A percentile compares a stretch with the other conserved stretches of the same genome.
Evolutionary conservation across 1,139 yeast species (phyloP).

Genomic region (Yamadazyma songkhlaensis): DNA sequence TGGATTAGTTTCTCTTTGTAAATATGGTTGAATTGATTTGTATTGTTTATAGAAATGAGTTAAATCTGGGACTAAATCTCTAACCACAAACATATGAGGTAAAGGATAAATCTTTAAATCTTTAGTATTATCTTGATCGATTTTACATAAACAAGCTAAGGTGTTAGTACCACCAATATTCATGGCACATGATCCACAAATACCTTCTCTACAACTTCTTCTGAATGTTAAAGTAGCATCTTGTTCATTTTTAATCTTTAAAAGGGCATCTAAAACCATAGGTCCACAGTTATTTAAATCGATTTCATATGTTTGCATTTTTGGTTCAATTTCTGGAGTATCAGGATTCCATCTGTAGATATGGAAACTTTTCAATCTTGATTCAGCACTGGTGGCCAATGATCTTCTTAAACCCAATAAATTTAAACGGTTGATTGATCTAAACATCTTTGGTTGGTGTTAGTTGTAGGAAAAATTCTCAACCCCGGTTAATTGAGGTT

Average conservation of each 20-base stretch:
- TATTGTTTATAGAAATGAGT: constrained; percentile 98
- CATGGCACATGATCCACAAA: constrained; percentile 99
- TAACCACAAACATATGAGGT: constrained; percentile 97
- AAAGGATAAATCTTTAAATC: constrained; percentile 90
- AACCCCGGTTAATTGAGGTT: constrained; percentile 3
- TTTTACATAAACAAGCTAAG: constrained; percentile 92
- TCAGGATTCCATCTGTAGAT: constrained; percentile 99
- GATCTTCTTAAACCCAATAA: constrained; percentile 21
- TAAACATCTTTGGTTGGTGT: constrained; percentile 3
- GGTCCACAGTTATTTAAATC: constrained; percentile 95
- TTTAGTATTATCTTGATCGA: constrained; percentile 73
- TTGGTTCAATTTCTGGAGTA: constrained; percentile 89
- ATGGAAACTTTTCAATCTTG: constrained; percentile 77
- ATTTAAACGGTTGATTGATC: constrained; percentile 3
- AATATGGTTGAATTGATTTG: constrained; percentile 95
- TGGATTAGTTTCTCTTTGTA: constrained; percentile 81
- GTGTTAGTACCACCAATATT: constrained; percentile 98
- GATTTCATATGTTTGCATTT: constrained; percentile 75
- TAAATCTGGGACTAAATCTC: constrained; percentile 96
- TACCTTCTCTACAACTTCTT: constrained; percentile 99
- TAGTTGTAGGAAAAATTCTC: constrained; percentile 1
- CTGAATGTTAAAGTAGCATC: constrained; percentile 94
- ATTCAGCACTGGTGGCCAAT: constrained; percentile 43
- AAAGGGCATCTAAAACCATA: constrained; percentile 92
- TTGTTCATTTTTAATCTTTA: constrained; percentile 94